Evolutionary conservation across 1,139 yeast species (phyloP).

Genomic region (Suhomyces wounanorum): DNA sequence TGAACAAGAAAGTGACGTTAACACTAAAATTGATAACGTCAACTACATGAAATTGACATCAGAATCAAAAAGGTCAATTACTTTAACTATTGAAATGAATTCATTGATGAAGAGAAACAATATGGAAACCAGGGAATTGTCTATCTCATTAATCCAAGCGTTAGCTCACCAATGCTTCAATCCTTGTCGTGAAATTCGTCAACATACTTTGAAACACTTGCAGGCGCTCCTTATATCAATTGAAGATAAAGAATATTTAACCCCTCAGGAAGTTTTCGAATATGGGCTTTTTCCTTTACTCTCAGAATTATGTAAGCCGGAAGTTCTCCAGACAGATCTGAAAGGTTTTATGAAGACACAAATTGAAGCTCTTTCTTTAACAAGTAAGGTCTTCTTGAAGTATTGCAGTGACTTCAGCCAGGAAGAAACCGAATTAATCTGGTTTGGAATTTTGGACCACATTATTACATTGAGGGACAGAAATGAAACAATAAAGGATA

Average conservation of each 20-base stretch:
- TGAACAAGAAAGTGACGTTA: conserved; percentile 59
- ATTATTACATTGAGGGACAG: conserved; percentile 37
- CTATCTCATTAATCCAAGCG: conserved; percentile 71
- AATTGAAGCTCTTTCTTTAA: conserved; percentile 62
- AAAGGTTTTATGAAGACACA: conserved; percentile 67
- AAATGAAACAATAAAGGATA: conserved; percentile 29
- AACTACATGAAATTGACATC: conserved; percentile 53
- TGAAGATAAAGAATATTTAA: conserved; percentile 33
- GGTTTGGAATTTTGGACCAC: conserved; percentile 41
- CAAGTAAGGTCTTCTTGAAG: conserved; percentile 73
- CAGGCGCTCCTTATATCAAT: conserved; percentile 47
- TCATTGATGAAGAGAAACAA: conserved; percentile 27
- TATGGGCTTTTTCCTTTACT: conserved; percentile 76
- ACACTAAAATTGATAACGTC: conserved; percentile 42
- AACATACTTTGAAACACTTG: conserved; percentile 60
- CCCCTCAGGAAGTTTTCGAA: conserved; percentile 62
- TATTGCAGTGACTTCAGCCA: conserved; percentile 29
- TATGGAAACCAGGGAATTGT: conserved; percentile 35
- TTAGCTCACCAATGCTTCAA: conserved; percentile 87
- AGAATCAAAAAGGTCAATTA: conserved; percentile 62
- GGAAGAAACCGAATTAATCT: conserved; percentile 29
- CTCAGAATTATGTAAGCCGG: conserved; percentile 64
- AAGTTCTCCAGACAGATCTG: conserved; percentile 65
- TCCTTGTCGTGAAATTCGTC: conserved; percentile 77
- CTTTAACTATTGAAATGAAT: conserved; percentile 55